Base-by-base conservation (phyloP, 1,284 basidiomycete genomes). In the Pseudozyma hubeiensis region DNA sequence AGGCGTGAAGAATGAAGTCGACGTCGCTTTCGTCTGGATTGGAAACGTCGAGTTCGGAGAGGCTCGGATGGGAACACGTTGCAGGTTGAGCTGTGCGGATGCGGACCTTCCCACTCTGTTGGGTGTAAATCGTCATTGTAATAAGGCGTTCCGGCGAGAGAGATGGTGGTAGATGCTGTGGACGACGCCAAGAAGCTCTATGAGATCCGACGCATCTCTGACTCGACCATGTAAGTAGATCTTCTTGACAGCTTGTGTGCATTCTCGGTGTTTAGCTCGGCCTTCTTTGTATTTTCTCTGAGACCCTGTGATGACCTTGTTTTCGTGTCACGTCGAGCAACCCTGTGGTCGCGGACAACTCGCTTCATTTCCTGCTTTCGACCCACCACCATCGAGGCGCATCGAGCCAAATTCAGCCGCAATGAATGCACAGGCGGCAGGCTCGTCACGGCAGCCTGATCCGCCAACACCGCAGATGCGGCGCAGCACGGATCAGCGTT, bases 1-100 rank as follows among this genome's bases (percentile, higher is more conserved):
- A 77, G 29, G 70, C 55, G 6, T 60, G 43, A 1, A 75, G 45
- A 40, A 70, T 24, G 35, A 75, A 75, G 59, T 64, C 56, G 45
- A 70, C 31, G 43, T 75, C 72, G 66, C 37, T 41, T 49, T 74
- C 71, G 24, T 61, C 47, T 16, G 67, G 57, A 19, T 70, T 52
- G 44, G 35, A 39, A 1, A 69, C 49, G 39, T 40, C 8, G 16
- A 69, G 61, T 45, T 63, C 52, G 24, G 40, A 14, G 2, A 69
- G 53, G 0, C 56, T 53, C 7, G 33, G 31, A 0, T 35, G 16
- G 2, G 61, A 6, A 34, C 48, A 51, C 10, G 60, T 19, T 5
- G 51, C 59, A 1, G 65, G 66, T 37, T 69, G 66, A 2, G 66
- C 66, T 4, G 61, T 60, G 19, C 66, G 60, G 9, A 60, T 53